Conservation (phyloP, 2,329 filamentous ascomycete species). For the Arachnomyces sp. region DNA sequence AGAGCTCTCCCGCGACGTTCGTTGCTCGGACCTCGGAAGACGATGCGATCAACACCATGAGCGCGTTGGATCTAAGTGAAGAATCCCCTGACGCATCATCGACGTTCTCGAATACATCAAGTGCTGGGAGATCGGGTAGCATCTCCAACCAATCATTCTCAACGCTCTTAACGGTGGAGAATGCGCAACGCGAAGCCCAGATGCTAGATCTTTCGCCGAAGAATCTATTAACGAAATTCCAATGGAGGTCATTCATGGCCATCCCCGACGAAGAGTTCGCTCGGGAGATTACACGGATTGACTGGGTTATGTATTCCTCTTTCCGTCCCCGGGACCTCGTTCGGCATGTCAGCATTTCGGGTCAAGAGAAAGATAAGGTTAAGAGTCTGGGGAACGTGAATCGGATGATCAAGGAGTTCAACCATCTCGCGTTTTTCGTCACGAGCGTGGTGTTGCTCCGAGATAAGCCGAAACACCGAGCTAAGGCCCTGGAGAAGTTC, state of each 20-base stretch:
- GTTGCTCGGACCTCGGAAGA: slow-evolving; percentile 23
- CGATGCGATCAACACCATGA: slow-evolving; percentile 31
- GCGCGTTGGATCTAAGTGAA: slow-evolving; percentile 31
- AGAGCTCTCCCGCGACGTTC: slow-evolving; percentile 31
- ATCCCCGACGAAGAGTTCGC: slow-evolving; percentile 77
- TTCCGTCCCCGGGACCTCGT: slow-evolving; percentile 90
- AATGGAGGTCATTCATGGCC: slow-evolving; percentile 87
- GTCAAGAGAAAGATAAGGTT: slow-evolving; percentile 44
- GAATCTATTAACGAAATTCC: slow-evolving; percentile 67
- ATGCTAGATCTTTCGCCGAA: slow-evolving; percentile 61
- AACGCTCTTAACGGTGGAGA: slow-evolving; percentile 45
- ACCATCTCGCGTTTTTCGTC: slow-evolving; percentile 75
- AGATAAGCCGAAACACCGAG: slow-evolving; percentile 92
- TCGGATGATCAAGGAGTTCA: slow-evolving; percentile 89
- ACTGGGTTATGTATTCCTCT: slow-evolving; percentile 97
- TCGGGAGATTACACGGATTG: slow-evolving; percentile 85
- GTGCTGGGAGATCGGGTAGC: slow-evolving; percentile 29
- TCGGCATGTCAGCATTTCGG: slow-evolving; percentile 72
- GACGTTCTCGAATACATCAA: slow-evolving; percentile 33
- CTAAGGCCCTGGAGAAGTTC: slow-evolving; percentile 86
- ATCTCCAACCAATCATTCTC: slow-evolving; percentile 35
- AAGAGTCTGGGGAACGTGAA: slow-evolving; percentile 77
- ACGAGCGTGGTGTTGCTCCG: slow-evolving; percentile 77
- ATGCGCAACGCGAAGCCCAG: slow-evolving; percentile 70
- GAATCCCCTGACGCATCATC: slow-evolving; percentile 30